Base-by-base conservation (phyloP, 345 rosid species). In the Eucalyptus curtisii region DNA sequence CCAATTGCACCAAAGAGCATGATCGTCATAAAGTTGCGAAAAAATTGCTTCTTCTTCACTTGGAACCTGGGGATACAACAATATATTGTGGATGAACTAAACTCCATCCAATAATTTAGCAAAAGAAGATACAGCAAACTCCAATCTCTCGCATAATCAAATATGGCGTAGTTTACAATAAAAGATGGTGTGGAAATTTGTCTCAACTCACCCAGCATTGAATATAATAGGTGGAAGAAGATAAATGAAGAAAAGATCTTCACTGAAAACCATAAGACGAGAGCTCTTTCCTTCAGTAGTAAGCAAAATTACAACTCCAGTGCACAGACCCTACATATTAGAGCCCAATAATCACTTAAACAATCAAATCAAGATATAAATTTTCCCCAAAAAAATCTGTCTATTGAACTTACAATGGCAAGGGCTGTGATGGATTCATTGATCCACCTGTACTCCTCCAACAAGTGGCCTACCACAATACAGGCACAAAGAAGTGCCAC, bases 1-100 rank as follows among this genome's bases (percentile, higher is more conserved):
- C 95, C 95, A 85, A 93, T 68, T 9, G 92, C 94, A 44, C 95
- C 95, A 52, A 93, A 93, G 50, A 93, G 90, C 86, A 91, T 90
- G 81, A 93, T 92, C 19, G 94, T 93, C 91, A 91, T 87, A 88
- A 93, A 93, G 89, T 93, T 93, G 81, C 92, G 92, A 71, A 93
- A 93, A 85, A 93, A 93, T 37, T 91, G 94, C 90, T 93, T 93
- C 94, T 93, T 93, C 89, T 93, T 93, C 87, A 93, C 95, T 71
- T 92, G 95, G 88, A 93, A 93, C 61, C 95, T 93, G 90, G 22
- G 25, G 53, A 33, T 15, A 80, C 57, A 48, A 76, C 49, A 31
- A 85, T 20, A 31, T 2, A 49, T 76, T 49, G 55, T 8, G 13
- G 86, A 52, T 50, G 53, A 82, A 52, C 42, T 49, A 86, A 25